Percentiles rank a stretch among this genome's conserved stretches.
These are phyloP conservation scores for Prunus mongolica DNA, from an alignment of 306 rosid species.

Conservation along the genomic window DNA sequence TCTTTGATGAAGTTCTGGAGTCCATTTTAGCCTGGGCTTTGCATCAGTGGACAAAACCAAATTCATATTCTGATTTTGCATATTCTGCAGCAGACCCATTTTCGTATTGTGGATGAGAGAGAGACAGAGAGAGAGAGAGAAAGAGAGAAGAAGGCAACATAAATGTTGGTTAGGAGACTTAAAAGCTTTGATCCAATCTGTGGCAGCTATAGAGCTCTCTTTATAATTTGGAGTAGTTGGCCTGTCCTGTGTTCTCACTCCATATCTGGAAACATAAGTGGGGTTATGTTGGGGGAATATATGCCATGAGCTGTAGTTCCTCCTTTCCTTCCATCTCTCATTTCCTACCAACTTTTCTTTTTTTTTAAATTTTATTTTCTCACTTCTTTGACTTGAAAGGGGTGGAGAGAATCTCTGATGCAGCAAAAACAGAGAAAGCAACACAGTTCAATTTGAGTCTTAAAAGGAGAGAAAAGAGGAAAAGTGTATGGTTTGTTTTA, in stretches of 20 bases:
- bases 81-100: conserved; percentile 44
- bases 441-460: conserved; percentile 61
- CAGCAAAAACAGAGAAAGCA: conserved; percentile 62
- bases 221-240: conserved; percentile 50
- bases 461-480: conserved; percentile 87
- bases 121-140: conserved; percentile 20
- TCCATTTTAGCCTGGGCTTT: conserved; percentile 96
- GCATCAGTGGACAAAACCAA: conserved; percentile 92
- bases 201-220: conserved; percentile 41
- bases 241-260: conserved; percentile 76
- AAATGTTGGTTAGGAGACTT: conserved; percentile 8
- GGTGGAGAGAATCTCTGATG: conserved; percentile 83
- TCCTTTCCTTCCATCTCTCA: conserved; percentile 45
- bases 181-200: conserved; percentile 33
- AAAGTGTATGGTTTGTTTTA: conserved; percentile 95
- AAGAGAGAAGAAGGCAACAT: conserved; percentile 30
- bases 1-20: conserved; percentile 81
- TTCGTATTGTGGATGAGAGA: conserved; percentile 30
- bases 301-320: conserved; percentile 77
- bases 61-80: conserved; percentile 72
- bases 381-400: conserved; percentile 84
- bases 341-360: conserved; percentile 53
- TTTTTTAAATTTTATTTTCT: background rate
- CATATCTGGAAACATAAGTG: conserved; percentile 94
- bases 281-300: conserved; percentile 94